These are phyloP conservation scores for Leavenworthia alabamica DNA, from an alignment of 345 rosid genomes.

Conservation along the genomic window DNA sequence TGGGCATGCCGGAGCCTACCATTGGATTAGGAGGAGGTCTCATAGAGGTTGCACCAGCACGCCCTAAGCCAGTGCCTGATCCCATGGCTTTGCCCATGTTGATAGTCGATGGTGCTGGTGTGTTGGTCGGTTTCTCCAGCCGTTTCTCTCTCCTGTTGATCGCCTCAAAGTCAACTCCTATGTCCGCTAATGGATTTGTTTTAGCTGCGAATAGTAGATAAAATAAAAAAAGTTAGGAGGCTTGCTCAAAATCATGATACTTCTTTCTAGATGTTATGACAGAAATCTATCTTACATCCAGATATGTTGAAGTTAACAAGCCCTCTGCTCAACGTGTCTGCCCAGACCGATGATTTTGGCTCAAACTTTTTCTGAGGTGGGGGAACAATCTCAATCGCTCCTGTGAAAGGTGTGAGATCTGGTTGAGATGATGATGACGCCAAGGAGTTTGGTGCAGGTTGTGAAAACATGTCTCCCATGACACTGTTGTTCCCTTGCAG, in stretches of 20 bases:
- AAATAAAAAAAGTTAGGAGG: constrained; percentile 3
- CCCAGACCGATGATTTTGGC: constrained; percentile 92
- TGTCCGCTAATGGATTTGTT: constrained; percentile 86
- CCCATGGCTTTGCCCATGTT: constrained; percentile 99
- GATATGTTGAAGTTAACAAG: constrained; percentile 93
- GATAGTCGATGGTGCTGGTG: constrained; percentile 63
- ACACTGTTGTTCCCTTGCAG: constrained; percentile 37
- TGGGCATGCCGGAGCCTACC: constrained; percentile 51
- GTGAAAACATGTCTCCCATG: constrained; percentile 48
- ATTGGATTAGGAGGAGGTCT: constrained; percentile 56
- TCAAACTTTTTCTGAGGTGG: constrained; percentile 83
- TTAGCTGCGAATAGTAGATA: constrained; percentile 53
- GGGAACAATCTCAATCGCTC: constrained; percentile 60
- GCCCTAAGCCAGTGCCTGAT: constrained; percentile 88
- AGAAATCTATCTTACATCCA: constrained; percentile 61
- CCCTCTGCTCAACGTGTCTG: constrained; percentile 92
- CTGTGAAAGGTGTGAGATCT: constrained; percentile 45
- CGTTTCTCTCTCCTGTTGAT: constrained; percentile 88
- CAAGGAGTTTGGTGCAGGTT: constrained; percentile 35
- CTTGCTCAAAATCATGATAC: neutral
- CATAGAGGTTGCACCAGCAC: constrained; percentile 55
- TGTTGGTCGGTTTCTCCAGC: constrained; percentile 57
- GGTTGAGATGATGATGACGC: constrained; percentile 39
- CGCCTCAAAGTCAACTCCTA: constrained; percentile 95
- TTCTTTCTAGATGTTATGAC: neutral